These are phyloP conservation scores for Coemansia sp. DNA, from an alignment of 192 early-diverging fungal species.

Conservation along the genomic window DNA sequence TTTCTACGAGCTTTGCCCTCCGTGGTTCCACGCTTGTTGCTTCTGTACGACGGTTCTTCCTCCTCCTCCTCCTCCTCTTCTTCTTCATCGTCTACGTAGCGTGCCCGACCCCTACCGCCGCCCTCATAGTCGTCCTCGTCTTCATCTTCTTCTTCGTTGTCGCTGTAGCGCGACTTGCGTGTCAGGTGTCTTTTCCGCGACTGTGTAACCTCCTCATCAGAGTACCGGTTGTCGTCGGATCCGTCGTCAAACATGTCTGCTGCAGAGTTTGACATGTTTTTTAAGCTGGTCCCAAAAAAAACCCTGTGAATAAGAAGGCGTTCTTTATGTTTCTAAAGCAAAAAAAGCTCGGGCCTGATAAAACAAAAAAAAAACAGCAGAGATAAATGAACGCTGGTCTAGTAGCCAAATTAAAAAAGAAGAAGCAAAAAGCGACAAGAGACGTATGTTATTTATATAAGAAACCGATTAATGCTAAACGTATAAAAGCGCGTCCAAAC, in stretches of 20 bases:
- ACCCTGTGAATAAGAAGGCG: too few relatives aligned
- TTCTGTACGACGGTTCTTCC: not conserved
- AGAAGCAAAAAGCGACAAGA: too few relatives aligned
- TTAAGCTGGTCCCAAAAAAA: too few relatives aligned
- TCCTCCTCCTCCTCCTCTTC: conserved; percentile 62
- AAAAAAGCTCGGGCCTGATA: too few relatives aligned
- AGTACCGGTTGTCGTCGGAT: conserved; percentile 61
- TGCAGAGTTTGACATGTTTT: conserved; percentile 39
- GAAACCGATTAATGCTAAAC: too few relatives aligned
- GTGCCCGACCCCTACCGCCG: conserved; percentile 12
- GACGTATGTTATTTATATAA: too few relatives aligned
- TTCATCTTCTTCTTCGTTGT: conserved; percentile 19
- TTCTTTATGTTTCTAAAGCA: too few relatives aligned
- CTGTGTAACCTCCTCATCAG: conserved; percentile 7
- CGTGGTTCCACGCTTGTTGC: conserved; percentile 7
- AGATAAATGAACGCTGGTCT: too few relatives aligned
- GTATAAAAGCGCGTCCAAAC: too few relatives aligned
- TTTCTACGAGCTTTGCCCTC: conserved; percentile 21
- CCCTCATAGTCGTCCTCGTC: conserved; percentile 38
- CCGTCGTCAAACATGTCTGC: conserved; percentile 73
- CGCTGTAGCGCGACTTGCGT: conserved; percentile 31
- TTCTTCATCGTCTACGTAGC: conserved; percentile 32
- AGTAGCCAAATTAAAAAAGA: too few relatives aligned
- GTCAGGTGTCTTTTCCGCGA: conserved; percentile 1
- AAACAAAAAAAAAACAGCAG: too few relatives aligned